A percentile compares a stretch with the other conserved stretches of the same genome.
These are phyloP conservation scores for Pontederia paniculata DNA, from an alignment of 176 grass and related monocot species.

Conservation along the genomic window DNA sequence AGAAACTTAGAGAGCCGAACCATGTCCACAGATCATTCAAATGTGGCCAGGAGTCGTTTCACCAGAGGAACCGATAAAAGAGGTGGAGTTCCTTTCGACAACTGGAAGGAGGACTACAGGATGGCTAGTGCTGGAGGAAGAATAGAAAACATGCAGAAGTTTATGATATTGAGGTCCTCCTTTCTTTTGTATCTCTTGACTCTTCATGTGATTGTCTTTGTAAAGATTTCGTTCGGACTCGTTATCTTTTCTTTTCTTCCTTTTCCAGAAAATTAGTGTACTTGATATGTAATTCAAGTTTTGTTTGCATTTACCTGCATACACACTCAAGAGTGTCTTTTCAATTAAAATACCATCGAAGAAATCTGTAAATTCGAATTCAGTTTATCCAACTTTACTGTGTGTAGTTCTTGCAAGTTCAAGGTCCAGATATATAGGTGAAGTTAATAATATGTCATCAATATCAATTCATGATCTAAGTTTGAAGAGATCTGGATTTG, in stretches of 20 bases:
- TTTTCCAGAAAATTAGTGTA: no score
- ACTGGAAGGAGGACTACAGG: slow-evolving; percentile 17
- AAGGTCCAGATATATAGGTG: no score
- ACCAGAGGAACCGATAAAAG: slow-evolving; percentile 11
- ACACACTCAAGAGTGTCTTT: neutral
- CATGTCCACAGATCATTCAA: slow-evolving; percentile 24
- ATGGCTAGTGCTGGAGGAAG: slow-evolving; percentile 26
- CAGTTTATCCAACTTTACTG: slow-evolving; percentile 20
- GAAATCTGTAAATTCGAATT: no score
- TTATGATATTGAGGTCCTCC: slow-evolving; percentile 67
- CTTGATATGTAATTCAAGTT: no score
- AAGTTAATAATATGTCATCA: no score
- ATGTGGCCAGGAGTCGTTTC: slow-evolving; percentile 33
- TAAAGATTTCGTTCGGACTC: slow-evolving; percentile 69
- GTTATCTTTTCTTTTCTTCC: neutral
- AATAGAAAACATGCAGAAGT: slow-evolving; percentile 49
- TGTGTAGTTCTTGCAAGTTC: no score
- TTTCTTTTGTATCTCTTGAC: slow-evolving; percentile 77
- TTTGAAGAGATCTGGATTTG: no score
- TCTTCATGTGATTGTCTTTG: slow-evolving; percentile 72
- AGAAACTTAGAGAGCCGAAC: slow-evolving; percentile 27
- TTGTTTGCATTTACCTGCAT: no score
- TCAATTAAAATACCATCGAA: neutral
- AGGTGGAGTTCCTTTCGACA: slow-evolving; percentile 20
- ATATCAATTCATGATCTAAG: no score